Conservation (phyloP, 371 early-diverging fungal species). For the Mortierella sp. region DNA sequence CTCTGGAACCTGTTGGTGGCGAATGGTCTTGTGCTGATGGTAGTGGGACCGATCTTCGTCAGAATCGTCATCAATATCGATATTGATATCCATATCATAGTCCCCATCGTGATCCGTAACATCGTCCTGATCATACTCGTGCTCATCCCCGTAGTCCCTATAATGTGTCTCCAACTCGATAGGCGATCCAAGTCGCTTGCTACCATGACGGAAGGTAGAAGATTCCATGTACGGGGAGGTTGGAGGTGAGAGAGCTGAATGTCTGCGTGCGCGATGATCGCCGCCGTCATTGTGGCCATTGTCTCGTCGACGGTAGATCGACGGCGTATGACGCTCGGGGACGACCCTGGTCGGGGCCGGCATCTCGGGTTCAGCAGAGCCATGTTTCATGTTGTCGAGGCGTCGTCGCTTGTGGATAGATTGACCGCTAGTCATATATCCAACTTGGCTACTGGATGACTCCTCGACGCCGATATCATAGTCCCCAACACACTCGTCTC, state of each 20-base stretch:
- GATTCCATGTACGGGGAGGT: constrained; percentile 9
- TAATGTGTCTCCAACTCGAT: constrained; percentile 4
- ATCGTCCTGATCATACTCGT: not conserved
- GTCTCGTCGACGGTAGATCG: constrained; percentile 14
- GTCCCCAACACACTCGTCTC: constrained; percentile 6
- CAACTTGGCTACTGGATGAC: not conserved
- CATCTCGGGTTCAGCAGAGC: not conserved
- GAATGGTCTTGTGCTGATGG: not conserved
- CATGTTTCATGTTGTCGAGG: constrained; percentile 1
- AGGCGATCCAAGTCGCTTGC: constrained; percentile 24
- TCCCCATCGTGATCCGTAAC: constrained; percentile 14
- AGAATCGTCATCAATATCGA: constrained; percentile 21
- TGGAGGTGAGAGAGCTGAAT: constrained; percentile 16
- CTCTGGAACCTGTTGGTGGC: constrained; percentile 20
- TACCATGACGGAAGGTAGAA: not conserved
- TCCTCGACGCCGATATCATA: not conserved
- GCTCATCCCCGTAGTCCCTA: not conserved
- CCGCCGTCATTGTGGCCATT: not conserved
- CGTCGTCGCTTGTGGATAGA: constrained; percentile 19
- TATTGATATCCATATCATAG: not conserved
- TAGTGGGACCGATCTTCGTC: constrained; percentile 4
- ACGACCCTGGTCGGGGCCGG: not conserved
- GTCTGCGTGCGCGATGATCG: too few species aligned
- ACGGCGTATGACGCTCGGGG: constrained; percentile 15
- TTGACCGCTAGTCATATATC: constrained; percentile 6